Conservation (phyloP, 1,284 basidiomycete genomes). For the Puccinia hordei region DNA sequence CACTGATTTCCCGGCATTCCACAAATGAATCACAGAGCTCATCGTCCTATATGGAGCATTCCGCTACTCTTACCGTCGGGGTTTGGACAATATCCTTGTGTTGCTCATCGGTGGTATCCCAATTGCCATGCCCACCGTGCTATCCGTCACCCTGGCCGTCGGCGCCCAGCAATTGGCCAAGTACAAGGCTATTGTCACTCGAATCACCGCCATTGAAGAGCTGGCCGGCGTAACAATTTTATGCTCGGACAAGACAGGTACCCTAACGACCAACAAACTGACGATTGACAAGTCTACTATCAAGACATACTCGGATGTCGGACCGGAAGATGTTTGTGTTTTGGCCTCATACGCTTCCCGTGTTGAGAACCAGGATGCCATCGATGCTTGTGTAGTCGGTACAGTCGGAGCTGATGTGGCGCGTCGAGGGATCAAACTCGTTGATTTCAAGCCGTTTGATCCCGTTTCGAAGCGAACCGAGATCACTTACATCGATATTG, state of each 20-base stretch:
- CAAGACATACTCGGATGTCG: constrained; percentile 86
- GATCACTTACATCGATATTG: constrained; percentile 92
- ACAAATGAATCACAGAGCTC: constrained; percentile 81
- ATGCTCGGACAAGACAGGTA: constrained; percentile 96
- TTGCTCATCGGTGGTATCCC: constrained; percentile 98
- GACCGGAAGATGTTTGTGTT: constrained; percentile 84
- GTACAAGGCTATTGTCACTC: constrained; percentile 97
- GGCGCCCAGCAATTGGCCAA: constrained; percentile 97
- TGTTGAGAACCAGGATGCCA: constrained; percentile 98
- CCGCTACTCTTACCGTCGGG: constrained; percentile 84
- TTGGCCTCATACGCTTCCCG: constrained; percentile 93
- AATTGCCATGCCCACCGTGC: constrained; percentile 92
- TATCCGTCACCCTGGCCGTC: constrained; percentile 94
- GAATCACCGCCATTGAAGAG: constrained; percentile 97
- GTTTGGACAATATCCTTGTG: constrained; percentile 93
- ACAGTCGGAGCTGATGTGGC: constrained; percentile 76
- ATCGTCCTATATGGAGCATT: constrained; percentile 83
- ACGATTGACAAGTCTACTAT: constrained; percentile 92
- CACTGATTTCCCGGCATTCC: constrained; percentile 71
- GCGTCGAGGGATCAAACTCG: constrained; percentile 86
- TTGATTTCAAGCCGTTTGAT: constrained; percentile 99
- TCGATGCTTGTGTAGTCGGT: constrained; percentile 82
- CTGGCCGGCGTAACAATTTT: constrained; percentile 94
- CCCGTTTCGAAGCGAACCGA: constrained; percentile 98
- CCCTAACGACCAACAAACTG: constrained; percentile 97